Evolutionary conservation across 1,139 yeast genomes (phyloP), one percentile per base, ranked within the genome.

Genomic region (Saccharomycopsis hybrid): DNA sequence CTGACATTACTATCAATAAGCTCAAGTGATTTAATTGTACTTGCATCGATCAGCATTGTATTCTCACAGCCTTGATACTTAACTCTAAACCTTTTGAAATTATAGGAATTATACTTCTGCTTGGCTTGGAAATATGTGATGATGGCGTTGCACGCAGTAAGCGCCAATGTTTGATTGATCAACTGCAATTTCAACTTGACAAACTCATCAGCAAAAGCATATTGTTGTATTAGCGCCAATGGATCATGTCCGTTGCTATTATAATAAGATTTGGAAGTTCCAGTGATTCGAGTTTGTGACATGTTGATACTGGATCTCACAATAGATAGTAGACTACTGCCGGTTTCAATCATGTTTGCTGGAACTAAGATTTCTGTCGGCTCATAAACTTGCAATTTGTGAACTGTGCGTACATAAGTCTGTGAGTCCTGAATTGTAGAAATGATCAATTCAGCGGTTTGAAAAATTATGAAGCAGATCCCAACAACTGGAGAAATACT

Each of bases 381-480:
- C 33, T 62, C 61, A 50, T 62, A 63, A 1, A 72, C 63, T 27
- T 65, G 65, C 0, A 73, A 48, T 52, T 70, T 71, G 54, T 74
- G 73, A 7, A 74, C 59, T 0, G 76, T 70, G 47, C 76, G 60
- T 1, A 72, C 72, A 55, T 65, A 73, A 0, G 76, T 72, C 55
- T 69, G 76, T 0, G 78, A 67, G 55, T 74, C 78, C 25, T 64
- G 58, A 36, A 69, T 64, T 11, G 64, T 68, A 2, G 68, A 62
- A 18, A 69, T 50, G 2, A 56, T 57, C 49, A 73, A 54, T 44
- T 65, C 69, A 4, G 73, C 74, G 1, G 71, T 67, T 31, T 60
- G 62, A 8, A 65, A 57, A 49, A 67, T 62, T 7, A 71, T 49
- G 42, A 67, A 62, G 43, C 73, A 69, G 5, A 71, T 49, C 1